Base-by-base conservation (phyloP, 31 red algal genomes). In the Endocladia muricata region DNA sequence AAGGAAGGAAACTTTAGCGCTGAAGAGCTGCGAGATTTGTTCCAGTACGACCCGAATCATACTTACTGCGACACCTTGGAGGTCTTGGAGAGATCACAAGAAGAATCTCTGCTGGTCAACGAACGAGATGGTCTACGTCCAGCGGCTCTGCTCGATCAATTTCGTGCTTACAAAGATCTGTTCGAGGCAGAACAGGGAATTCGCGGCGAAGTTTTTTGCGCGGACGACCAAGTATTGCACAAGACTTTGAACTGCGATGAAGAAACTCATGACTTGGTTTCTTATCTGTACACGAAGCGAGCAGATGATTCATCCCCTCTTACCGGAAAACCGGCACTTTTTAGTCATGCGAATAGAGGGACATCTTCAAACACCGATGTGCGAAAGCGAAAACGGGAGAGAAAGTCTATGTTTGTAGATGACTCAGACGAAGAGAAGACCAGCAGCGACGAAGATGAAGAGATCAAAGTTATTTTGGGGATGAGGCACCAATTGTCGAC, bases 1-100 rank as follows among this genome's bases (percentile, higher is more conserved):
- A 86, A 76, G 44, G 82, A 74, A 55, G 90, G 90, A 4, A 93
- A 93, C 40, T 93, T 93, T 77, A 86, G 70, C 55, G 90, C 77
- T 51, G 81, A 86, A 4, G 74, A 93, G 40, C 49, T 93, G 23
- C 83, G 82, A 25, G 90, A 86, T 38, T 52, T 93, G 41, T 93
- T 93, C 76, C 58, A 77, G n/a, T 93, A 85, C 70, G 62, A 81
- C 15, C 47, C 78, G 26, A 55, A 81, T 34, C 32, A 82, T 31
- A 34, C 37, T 11, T 82, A 52, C 47, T 85, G 90, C 61, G 90
- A 93, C 55, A 93, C 90, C 17, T 40, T 93, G 25, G 64, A 85
- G 21, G 90, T 93, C 0, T 43, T 93, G 31, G 40, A 74, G 61
- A 69, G 78, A 23, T 90, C 86, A 13, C 76, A 81, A 52, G 68